Percentiles rank a stretch among this genome's conserved stretches.
These are phyloP conservation scores for Entonaema liquescens DNA, from an alignment of 495 filamentous ascomycete genomes.

Conservation along the genomic window DNA sequence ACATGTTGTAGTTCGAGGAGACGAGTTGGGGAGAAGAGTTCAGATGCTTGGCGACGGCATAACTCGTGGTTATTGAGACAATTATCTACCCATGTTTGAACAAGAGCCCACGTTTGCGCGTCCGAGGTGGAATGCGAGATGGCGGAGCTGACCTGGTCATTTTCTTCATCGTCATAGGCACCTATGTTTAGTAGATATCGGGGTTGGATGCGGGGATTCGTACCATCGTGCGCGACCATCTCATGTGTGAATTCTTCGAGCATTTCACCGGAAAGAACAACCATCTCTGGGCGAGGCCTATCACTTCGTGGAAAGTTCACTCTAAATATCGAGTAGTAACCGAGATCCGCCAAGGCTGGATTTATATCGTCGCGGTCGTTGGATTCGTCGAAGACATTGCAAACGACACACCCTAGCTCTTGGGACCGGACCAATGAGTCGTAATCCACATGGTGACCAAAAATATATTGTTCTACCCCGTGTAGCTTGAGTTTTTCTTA, in stretches of 20 bases:
- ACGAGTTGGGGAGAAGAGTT: constrained; percentile 27
- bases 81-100: constrained; percentile 30
- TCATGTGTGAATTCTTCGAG: constrained; percentile 19
- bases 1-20: constrained; percentile 16
- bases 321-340: constrained; percentile 38
- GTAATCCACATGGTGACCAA: constrained; percentile 32
- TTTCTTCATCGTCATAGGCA: constrained; percentile 14
- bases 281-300: constrained; percentile 12
- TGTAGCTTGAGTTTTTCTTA: background rate
- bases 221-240: constrained; percentile 30
- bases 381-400: constrained; percentile 3
- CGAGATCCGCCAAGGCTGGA: constrained; percentile 6
- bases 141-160: constrained; percentile 27
- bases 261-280: constrained; percentile 24
- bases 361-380: constrained; percentile 22
- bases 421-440: constrained; percentile 26
- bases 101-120: constrained; percentile 22
- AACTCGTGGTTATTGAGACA: constrained; percentile 18
- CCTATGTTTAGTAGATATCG: background rate
- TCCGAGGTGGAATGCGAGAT: constrained; percentile 31
- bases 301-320: background rate
- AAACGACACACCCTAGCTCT: constrained; percentile 29
- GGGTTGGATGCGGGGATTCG: background rate
- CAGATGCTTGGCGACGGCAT: constrained; percentile 13
- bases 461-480: constrained; percentile 36